Percentiles rank a stretch among this genome's conserved stretches.
These are phyloP conservation scores for Fusarium nematophilum DNA, from an alignment of 2,329 filamentous ascomycete species.

Conservation along the genomic window DNA sequence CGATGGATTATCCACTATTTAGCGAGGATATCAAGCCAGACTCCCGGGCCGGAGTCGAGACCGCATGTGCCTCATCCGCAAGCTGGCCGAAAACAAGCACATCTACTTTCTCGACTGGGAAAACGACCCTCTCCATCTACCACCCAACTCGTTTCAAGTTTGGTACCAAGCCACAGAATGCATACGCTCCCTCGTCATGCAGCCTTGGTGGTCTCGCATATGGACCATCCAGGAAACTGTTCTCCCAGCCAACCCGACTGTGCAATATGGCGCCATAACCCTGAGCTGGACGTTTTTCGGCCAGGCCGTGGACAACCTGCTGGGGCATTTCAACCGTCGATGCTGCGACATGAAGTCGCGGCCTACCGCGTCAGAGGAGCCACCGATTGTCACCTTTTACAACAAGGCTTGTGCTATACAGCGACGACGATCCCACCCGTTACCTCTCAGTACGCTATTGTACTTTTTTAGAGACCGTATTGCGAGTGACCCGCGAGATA, in stretches of 20 bases:
- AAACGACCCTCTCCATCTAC: background rate
- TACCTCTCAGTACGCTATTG: background rate
- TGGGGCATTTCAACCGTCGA: background rate
- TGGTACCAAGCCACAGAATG: background rate
- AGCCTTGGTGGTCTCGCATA: background rate
- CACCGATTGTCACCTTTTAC: background rate
- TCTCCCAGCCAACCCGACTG: background rate
- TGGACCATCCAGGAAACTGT: constrained; percentile 3
- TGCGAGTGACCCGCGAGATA: background rate
- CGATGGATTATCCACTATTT: background rate
- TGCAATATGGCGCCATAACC: background rate
- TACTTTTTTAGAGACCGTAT: background rate
- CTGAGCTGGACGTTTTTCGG: background rate
- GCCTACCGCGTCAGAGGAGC: background rate
- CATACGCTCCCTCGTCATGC: background rate
- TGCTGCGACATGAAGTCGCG: background rate
- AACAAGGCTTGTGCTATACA: background rate
- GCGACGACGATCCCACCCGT: background rate
- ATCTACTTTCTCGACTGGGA: background rate
- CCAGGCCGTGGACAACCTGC: background rate
- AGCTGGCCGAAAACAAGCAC: background rate
- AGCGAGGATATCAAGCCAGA: background rate
- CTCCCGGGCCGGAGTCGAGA: background rate
- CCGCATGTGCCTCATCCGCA: background rate
- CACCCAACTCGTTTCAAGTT: background rate